phyloP scores from a whole-genome alignment of 352 stramenopile genomes.

The Elongisporangium senticosum region DNA sequence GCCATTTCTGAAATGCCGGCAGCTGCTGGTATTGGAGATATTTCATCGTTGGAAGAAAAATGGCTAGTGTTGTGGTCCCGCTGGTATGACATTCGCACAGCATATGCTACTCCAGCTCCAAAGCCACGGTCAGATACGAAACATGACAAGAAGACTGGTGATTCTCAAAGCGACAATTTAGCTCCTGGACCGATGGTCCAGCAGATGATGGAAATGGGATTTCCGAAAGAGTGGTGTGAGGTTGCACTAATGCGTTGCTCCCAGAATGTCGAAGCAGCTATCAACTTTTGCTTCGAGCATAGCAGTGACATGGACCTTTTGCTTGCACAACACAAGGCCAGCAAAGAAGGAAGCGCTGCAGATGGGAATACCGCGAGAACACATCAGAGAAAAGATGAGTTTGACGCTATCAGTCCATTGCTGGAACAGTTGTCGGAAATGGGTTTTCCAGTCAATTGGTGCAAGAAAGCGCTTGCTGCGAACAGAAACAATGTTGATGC shows the following conservation, averaged over 20 bases:
- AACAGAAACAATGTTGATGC: constrained; percentile 89
- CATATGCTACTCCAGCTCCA: constrained; percentile 29
- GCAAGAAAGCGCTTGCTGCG: constrained; percentile 83
- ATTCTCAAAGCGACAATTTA: constrained; percentile 18
- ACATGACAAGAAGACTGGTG: constrained; percentile 22
- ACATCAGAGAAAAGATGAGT: constrained; percentile 29
- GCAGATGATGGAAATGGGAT: constrained; percentile 94
- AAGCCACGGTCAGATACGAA: constrained; percentile 15
- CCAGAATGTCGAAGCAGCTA: constrained; percentile 87
- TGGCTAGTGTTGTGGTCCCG: constrained; percentile 77
- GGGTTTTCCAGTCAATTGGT: constrained; percentile 92
- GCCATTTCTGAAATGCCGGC: constrained; percentile 71
- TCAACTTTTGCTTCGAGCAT: constrained; percentile 93
- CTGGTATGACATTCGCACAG: constrained; percentile 58
- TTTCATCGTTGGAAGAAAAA: constrained; percentile 70
- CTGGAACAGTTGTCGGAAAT: constrained; percentile 89
- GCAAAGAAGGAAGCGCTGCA: constrained; percentile 24
- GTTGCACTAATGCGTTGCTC: constrained; percentile 80
- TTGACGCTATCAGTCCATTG: constrained; percentile 63
- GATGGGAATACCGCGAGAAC: neutral
- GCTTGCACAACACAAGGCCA: constrained; percentile 69
- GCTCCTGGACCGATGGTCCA: constrained; percentile 70
- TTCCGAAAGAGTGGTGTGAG: constrained; percentile 90
- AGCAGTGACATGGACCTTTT: constrained; percentile 89
- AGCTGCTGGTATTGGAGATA: constrained; percentile 57